Conservation (phyloP, 306 rosid species). For the Oemleria cerasiformis region DNA sequence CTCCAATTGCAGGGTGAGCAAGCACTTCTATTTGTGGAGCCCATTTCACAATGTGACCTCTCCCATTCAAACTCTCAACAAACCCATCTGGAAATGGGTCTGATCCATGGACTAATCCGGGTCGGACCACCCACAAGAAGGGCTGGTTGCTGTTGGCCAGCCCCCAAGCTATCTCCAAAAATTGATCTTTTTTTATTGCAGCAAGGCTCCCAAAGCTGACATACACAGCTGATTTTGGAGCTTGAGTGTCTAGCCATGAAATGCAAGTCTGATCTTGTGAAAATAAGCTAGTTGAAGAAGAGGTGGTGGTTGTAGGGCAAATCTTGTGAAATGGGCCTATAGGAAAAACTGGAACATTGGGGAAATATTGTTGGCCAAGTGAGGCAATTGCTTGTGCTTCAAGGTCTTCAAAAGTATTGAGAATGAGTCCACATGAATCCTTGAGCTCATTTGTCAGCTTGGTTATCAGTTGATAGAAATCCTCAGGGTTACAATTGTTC, state of each 20-base stretch:
- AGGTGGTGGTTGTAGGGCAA: slow-evolving; percentile 1
- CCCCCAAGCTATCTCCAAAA: slow-evolving; percentile 66
- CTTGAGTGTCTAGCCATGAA: slow-evolving; percentile 48
- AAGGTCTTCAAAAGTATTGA: slow-evolving; percentile 50
- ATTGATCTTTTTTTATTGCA: slow-evolving; percentile 23
- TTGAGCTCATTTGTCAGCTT: slow-evolving; percentile 19
- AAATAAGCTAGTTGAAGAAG: slow-evolving; percentile 33
- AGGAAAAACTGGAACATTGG: slow-evolving; percentile 42
- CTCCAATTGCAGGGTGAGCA: slow-evolving; percentile 48
- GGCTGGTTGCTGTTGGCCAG: slow-evolving; percentile 45
- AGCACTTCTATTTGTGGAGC: slow-evolving; percentile 60
- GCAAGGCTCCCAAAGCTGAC: slow-evolving; percentile 59
- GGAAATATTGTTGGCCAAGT: slow-evolving; percentile 17
- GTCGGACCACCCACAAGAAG: slow-evolving; percentile 61
- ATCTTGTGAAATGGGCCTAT: slow-evolving; percentile 60
- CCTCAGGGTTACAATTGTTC: slow-evolving; percentile 14
- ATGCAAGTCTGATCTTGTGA: slow-evolving; percentile 41
- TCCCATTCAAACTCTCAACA: slow-evolving; percentile 31
- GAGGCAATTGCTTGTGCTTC: slow-evolving; percentile 35
- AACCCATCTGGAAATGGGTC: slow-evolving; percentile 44
- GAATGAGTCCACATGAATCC: slow-evolving; percentile 51
- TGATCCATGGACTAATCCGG: slow-evolving; percentile 31
- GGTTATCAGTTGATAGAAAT: slow-evolving; percentile 14
- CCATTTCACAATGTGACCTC: slow-evolving; percentile 57
- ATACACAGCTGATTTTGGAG: slow-evolving; percentile 40